Evolutionary conservation across 2,329 filamentous ascomycete species (phyloP).

Genomic region (Phialophora macrospora): DNA sequence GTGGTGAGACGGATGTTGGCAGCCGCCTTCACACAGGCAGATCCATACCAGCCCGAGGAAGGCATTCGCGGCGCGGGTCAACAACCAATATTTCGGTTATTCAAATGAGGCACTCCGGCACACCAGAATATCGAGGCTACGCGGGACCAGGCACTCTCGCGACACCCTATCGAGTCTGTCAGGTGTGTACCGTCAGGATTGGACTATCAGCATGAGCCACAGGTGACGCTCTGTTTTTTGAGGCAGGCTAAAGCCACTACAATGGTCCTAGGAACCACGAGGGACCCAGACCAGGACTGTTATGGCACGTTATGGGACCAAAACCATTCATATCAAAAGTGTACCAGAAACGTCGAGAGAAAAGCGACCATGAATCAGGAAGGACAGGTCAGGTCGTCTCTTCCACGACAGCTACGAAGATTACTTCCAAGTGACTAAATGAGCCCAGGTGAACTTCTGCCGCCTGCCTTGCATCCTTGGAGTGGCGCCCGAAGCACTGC

Average conservation of each 20-base stretch:
- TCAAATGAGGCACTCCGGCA: not conserved
- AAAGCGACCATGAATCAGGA: not conserved
- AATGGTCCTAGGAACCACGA: not conserved
- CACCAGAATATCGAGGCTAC: not conserved
- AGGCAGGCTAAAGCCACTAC: not conserved
- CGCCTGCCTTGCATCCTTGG: not conserved
- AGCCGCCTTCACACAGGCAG: not conserved
- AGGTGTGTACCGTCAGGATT: not conserved
- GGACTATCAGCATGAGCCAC: not conserved
- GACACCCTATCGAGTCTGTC: not conserved
- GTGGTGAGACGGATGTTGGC: not conserved
- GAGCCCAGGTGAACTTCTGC: not conserved
- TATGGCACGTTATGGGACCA: not conserved
- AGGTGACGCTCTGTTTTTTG: not conserved
- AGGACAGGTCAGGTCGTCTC: not conserved
- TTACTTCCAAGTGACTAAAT: not conserved
- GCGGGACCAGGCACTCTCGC: not conserved
- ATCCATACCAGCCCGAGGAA: not conserved
- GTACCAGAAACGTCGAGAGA: not conserved
- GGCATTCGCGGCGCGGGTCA: not conserved
- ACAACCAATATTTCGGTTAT: not conserved
- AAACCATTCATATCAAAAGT: not conserved
- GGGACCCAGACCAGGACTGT: not conserved
- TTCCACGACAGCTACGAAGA: not conserved
- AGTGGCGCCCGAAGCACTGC: too few species aligned